A percentile compares a stretch with the other conserved stretches of the same genome.
These are phyloP conservation scores for Phytophthora ramorum DNA, from an alignment of 352 stramenopile genomes.

Conservation along the genomic window DNA sequence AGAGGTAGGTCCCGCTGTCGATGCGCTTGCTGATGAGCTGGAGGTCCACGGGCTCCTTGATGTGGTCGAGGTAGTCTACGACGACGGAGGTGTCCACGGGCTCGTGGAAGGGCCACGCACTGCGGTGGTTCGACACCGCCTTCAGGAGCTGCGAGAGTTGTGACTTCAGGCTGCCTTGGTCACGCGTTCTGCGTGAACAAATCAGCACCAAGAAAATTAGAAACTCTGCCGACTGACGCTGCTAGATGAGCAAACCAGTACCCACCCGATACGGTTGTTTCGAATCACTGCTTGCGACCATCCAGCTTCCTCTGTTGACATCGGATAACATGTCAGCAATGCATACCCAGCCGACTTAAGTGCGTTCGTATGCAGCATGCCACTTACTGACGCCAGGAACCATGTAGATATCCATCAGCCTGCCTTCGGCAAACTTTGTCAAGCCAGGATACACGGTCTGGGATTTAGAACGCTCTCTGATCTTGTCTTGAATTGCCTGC, in stretches of 20 bases:
- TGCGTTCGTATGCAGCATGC: neutral
- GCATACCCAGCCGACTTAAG: neutral
- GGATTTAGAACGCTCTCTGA: slow-evolving; percentile 75
- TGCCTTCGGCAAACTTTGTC: slow-evolving; percentile 75
- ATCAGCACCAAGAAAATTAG: neutral
- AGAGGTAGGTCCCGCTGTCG: slow-evolving; percentile 89
- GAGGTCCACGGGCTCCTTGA: slow-evolving; percentile 95
- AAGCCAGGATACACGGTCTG: slow-evolving; percentile 81
- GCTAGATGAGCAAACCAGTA: neutral
- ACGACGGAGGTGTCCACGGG: slow-evolving; percentile 96
- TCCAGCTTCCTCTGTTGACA: slow-evolving; percentile 75
- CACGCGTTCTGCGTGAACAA: slow-evolving; percentile 55
- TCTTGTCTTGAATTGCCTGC: slow-evolving; percentile 86
- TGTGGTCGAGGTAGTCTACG: slow-evolving; percentile 97
- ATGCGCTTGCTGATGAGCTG: slow-evolving; percentile 86
- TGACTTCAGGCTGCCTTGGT: slow-evolving; percentile 84
- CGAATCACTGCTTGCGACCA: slow-evolving; percentile 87
- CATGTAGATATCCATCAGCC: slow-evolving; percentile 89
- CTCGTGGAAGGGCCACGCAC: slow-evolving; percentile 98
- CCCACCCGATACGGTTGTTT: slow-evolving; percentile 86
- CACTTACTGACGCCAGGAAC: slow-evolving; percentile 88
- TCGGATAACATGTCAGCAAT: slow-evolving; percentile 1
- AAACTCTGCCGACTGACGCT: slow-evolving; percentile 1
- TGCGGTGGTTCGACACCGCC: slow-evolving; percentile 94
- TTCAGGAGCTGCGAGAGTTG: slow-evolving; percentile 90